Evolutionary conservation across 805 yeast genomes (phyloP), one percentile per base, ranked within the genome.

Genomic region (Starmerella bombi): DNA sequence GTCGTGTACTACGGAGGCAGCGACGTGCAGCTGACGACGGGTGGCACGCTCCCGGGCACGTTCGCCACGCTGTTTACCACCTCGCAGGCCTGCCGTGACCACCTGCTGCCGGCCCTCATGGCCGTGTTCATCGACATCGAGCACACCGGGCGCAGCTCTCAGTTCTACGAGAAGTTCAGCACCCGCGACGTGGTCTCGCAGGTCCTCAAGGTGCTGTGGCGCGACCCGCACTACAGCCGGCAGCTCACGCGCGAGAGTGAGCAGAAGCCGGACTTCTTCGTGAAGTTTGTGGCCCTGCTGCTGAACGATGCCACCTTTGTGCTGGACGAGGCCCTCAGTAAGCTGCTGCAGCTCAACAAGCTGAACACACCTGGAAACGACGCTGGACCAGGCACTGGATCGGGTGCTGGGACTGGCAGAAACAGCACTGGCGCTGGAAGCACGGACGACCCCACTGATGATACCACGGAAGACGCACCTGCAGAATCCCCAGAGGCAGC

Each of bases 121-220:
- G 93, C 84, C 52, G 80, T 85, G 46, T 91, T 88, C 59, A 94
- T 91, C 27, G 83, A 82, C 69, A 86, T 88, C 37, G 99, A 91
- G 59, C 85, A 82, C 54, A 91, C 98, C 0, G 98, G 98, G 8
- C 80, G 95, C 2, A 77, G 88, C 6, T 76, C 93, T 0, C 97
- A 91, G 60, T 91, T 88, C 57, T 88, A 88, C 59, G 99, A 91
- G 59, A 91, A 91, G 61, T 91, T 91, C 64, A 86, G 84, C 59
- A 74, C 83, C 33, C 72, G 98, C 58, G 88, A 76, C 60, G 79
- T 83, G 56, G 82, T 91, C 22, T 80, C 95, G 0, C 72, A 72
- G 35, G 79, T 91, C 25, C 63, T 91, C 52, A 88, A 84, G 57
- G 76, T 77, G 50, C 64, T 91, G 40, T 91, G 96, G 93, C 71